Evolutionary conservation across 495 filamentous ascomycete species (phyloP), one percentile per base, ranked within the genome.

Genomic region (Neurospora africana): DNA sequence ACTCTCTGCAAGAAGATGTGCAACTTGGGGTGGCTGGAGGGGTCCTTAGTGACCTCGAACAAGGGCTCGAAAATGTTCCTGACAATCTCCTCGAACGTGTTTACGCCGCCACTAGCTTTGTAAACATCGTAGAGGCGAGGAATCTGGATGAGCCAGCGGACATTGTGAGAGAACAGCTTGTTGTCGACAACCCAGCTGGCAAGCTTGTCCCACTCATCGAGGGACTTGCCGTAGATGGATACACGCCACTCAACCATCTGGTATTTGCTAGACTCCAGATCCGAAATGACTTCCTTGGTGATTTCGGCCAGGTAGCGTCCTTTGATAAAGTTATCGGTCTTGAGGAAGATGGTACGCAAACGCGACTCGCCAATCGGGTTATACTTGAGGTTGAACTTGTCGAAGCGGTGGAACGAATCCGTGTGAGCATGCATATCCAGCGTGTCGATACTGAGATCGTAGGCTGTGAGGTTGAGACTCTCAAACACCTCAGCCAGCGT

Each of bases 181-280:
- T 99, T 97, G 84, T 99, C 95, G 21, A 98, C 88, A n/a, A 99
- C 95, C 95, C 95, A 99, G 11, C 92, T 92, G 4, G 95, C 95
- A 61, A 99, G 88, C 77, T 97, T 99, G 79, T 98, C 95, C 95
- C 95, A 99, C 80, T 99, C 95, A 73, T 97, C 91, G 36, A 95
- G 82, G 7, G 91, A 90, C 79, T 92, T 90, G 69, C 95, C 95
- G 78, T 99, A 98, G 72, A 99, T 94, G 15, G 93, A 97, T 71
- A 99, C 95, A 21, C 95, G 92, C 93, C 96, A 99, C 84, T 99
- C 95, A 7, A 94, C 96, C 92, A 99, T 97, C 81, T 99, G 95
- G 78, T 99, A 98, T 79, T 99, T 99, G 87, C 95, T 98, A 39
- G 95, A 95, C 80, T 99, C 95, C 23, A 99, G 83, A 82, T 99